Evolutionary conservation across 2,329 filamentous ascomycete genomes (phyloP).

Genomic region (Apiospora marii): DNA sequence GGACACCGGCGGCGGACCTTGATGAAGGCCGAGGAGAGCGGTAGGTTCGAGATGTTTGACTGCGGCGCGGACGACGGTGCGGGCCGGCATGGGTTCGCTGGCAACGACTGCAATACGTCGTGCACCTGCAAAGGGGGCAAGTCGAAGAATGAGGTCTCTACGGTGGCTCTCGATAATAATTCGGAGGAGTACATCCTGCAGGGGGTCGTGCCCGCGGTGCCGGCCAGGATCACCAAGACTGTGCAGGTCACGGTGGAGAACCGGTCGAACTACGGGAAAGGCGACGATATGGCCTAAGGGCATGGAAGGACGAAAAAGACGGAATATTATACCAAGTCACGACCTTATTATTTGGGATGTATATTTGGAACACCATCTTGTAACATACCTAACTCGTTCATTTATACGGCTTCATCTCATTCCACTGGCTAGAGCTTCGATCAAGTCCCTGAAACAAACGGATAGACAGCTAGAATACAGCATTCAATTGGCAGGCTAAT

Average conservation of each 20-base stretch:
- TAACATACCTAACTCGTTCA: no score
- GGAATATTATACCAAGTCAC: neutral
- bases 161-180: neutral
- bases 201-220: neutral
- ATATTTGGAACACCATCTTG: no score
- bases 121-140: neutral
- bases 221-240: slow-evolving; percentile 3
- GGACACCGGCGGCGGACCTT: neutral
- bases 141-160: neutral
- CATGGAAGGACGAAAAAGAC: neutral
- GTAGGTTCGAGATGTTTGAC: neutral
- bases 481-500: no score
- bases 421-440: no score
- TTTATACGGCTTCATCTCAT: no score
- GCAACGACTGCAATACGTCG: neutral
- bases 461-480: no score
- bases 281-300: neutral
- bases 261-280: neutral
- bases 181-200: slow-evolving; percentile 7
- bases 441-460: no score
- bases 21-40: neutral
- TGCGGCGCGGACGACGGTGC: neutral
- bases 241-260: slow-evolving; percentile 18
- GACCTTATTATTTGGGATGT: no score
- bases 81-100: neutral